Base-by-base conservation (phyloP, 345 rosid species). In the Eutrema heterophyllum region DNA sequence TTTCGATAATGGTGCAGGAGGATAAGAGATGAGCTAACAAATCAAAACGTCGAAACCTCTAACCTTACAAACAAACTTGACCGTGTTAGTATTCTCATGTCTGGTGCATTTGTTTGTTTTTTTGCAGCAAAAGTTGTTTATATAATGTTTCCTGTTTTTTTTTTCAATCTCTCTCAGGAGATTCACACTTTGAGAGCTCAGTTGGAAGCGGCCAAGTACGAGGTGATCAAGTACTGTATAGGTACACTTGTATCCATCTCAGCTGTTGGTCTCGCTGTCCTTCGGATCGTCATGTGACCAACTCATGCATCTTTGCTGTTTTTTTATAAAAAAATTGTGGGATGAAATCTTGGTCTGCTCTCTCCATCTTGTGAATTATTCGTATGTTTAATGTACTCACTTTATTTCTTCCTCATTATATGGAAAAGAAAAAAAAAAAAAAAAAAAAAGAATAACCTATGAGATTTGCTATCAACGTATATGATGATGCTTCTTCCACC, bases 11-110 rank as follows among this genome's bases (percentile, higher is more conserved):
- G 68, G 59, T 27, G 81, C 84, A 91, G 98, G 83, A 85, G 88
- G 77, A 91, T 87, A 32, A 79, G 90, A 54, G 98, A 94, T 69
- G 96, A 91, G 79, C 79, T 91, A 59, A 79, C 93, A 9, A 79
- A 86, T 78, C 97, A 86, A 80, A 88, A 79, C 48, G 83, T 87
- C 0, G 93, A 84, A 80, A 91, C 96, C 13, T 72, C 81, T 74
- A 88, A 84, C 79, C 93, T 94, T 21, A 91, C 95, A 6, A 94
- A 84, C 87, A 94, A 87, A 68, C 93, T 91, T 18, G 98, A 94
- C 65, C 86, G 88, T 79, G 98, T 88, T 30, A 80, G 88, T 64
- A 30, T 26, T 16, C 27, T 38, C 61, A 39, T 64, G 32, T 18
- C 30, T 55, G 35, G 44, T 18, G 44, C 11, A 13, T 60, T 26